Evolutionary conservation across 2,329 filamentous ascomycete genomes (phyloP).

Genomic region (Penicillium sclerotigenum): DNA sequence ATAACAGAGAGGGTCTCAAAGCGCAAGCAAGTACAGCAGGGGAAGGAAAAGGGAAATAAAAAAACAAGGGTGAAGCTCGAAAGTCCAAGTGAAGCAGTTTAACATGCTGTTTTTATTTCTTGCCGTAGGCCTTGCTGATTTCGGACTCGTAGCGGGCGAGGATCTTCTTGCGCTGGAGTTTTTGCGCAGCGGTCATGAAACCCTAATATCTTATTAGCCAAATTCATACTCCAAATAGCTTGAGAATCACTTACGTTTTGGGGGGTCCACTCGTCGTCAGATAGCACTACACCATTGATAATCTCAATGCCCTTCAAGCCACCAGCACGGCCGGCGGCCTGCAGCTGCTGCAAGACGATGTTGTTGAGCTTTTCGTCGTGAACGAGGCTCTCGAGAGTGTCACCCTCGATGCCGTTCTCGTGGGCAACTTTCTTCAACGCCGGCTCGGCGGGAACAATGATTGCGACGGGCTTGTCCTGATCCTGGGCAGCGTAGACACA

Average conservation of each 20-base stretch:
- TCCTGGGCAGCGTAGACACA: constrained; percentile 78
- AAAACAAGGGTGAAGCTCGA: not conserved
- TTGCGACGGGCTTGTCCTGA: constrained; percentile 74
- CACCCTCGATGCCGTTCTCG: constrained; percentile 61
- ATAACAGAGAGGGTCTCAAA: constrained; percentile 19
- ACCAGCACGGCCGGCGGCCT: constrained; percentile 35
- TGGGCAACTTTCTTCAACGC: constrained; percentile 56
- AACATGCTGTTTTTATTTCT: constrained; percentile 30
- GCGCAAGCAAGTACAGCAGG: constrained; percentile 1
- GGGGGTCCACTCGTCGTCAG: constrained; percentile 47
- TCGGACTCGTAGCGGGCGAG: constrained; percentile 60
- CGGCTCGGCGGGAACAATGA: constrained; percentile 65
- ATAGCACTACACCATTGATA: constrained; percentile 44
- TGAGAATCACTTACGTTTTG: constrained; percentile 36
- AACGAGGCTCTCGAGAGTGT: constrained; percentile 65
- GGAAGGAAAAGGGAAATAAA: not conserved
- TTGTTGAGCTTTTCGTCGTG: constrained; percentile 44
- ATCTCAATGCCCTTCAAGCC: constrained; percentile 43
- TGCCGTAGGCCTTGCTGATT: constrained; percentile 59
- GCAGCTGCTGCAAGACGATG: constrained; percentile 42
- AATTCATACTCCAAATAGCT: not conserved
- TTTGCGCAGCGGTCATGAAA: constrained; percentile 67
- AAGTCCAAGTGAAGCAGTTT: constrained; percentile 7
- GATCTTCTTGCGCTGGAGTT: constrained; percentile 68
- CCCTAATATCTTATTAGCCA: constrained; percentile 46